phyloP scores from a whole-genome alignment of 1,139 yeast species.

The Kurtzmaniella quercitrusa region DNA sequence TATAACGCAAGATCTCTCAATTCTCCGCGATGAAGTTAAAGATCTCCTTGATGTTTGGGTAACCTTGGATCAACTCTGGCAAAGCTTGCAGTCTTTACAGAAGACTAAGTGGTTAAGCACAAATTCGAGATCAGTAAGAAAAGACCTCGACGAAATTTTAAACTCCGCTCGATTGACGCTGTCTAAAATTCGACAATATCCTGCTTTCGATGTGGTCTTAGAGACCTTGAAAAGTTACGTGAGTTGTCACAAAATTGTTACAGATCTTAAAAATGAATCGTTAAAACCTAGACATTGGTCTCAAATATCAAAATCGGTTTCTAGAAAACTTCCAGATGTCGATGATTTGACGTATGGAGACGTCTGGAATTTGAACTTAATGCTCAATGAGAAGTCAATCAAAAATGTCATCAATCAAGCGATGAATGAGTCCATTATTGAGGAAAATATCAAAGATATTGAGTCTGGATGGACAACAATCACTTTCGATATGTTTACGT shows the following conservation, averaged over 20 bases:
- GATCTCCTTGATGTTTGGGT: constrained; percentile 67
- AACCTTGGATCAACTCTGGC: constrained; percentile 54
- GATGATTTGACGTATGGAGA: constrained; percentile 46
- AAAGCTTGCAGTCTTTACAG: constrained; percentile 43
- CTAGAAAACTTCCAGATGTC: constrained; percentile 7
- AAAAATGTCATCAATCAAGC: constrained; percentile 59
- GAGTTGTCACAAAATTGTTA: constrained; percentile 35
- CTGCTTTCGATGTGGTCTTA: constrained; percentile 63
- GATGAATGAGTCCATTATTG: constrained; percentile 66
- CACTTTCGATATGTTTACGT: constrained; percentile 53
- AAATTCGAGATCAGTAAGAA: constrained; percentile 45
- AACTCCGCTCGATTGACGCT: constrained; percentile 52
- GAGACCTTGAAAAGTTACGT: constrained; percentile 37
- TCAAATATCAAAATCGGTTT: constrained; percentile 11
- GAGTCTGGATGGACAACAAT: constrained; percentile 44
- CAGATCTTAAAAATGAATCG: constrained; percentile 53
- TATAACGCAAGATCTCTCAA: constrained; percentile 23
- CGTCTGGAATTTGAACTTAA: constrained; percentile 56
- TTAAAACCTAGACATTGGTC: constrained; percentile 71
- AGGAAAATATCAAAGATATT: constrained; percentile 49
- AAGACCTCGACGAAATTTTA: constrained; percentile 49
- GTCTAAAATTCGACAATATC: constrained; percentile 57
- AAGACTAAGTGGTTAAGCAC: constrained; percentile 48
- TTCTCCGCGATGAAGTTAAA: constrained; percentile 45
- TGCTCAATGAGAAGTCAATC: constrained; percentile 42